phyloP scores from a whole-genome alignment of 805 yeast genomes.

The Saccharomycopsis fermentans region DNA sequence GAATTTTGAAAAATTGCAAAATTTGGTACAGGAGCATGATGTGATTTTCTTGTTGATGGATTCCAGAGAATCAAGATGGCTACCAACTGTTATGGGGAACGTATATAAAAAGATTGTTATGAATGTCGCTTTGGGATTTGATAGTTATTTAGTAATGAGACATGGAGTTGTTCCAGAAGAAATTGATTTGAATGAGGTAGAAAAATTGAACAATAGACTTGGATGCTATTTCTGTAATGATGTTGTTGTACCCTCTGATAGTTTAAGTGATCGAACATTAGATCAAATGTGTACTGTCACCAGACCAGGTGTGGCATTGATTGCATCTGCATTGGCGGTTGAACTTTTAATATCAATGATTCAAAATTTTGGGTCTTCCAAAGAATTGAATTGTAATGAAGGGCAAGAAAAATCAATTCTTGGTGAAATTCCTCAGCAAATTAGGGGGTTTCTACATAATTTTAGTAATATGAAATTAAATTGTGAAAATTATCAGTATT shows the following conservation, averaged over 20 bases:
- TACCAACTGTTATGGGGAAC: constrained; percentile 80
- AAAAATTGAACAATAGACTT: constrained; percentile 28
- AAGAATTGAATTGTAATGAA: constrained; percentile 16
- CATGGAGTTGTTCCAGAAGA: constrained; percentile 49
- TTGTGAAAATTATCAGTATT: constrained; percentile 64
- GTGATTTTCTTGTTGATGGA: constrained; percentile 78
- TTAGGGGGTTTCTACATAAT: constrained; percentile 72
- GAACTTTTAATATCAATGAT: constrained; percentile 67
- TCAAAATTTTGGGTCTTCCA: constrained; percentile 38
- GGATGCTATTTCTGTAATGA: constrained; percentile 98
- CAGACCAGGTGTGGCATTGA: constrained; percentile 86
- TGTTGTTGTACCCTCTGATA: constrained; percentile 87
- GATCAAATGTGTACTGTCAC: constrained; percentile 99
- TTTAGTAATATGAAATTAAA: constrained; percentile 54
- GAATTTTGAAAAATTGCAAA: constrained; percentile 43
- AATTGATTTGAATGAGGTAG: not conserved
- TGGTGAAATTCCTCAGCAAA: constrained; percentile 80
- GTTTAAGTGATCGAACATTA: constrained; percentile 74
- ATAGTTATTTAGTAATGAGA: constrained; percentile 85
- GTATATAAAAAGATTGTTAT: constrained; percentile 63
- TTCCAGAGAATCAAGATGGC: constrained; percentile 93
- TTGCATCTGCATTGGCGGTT: constrained; percentile 81
- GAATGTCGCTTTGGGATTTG: constrained; percentile 93
- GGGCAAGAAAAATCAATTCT: constrained; percentile 31
- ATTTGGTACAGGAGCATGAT: constrained; percentile 59